phyloP scores from a whole-genome alignment of 1,139 yeast genomes.

The Yamadazyma mexicana region DNA sequence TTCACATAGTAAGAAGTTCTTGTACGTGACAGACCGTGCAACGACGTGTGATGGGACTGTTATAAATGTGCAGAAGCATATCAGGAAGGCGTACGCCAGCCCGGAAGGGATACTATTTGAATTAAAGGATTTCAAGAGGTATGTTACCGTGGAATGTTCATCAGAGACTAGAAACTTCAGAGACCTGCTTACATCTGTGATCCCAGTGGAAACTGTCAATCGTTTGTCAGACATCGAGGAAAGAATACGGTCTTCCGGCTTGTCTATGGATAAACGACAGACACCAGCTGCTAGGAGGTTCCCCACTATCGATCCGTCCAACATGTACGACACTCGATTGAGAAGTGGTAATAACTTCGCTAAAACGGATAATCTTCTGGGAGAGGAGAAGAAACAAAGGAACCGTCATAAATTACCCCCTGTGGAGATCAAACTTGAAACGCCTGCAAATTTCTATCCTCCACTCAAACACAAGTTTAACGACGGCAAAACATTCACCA shows the following conservation, averaged over 20 bases:
- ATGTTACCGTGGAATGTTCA: neutral
- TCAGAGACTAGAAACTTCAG: neutral
- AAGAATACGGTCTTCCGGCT: neutral
- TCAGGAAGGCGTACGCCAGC: neutral
- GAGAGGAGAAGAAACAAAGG: no score
- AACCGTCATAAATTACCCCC: no score
- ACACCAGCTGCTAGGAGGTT: neutral
- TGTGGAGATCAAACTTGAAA: constrained; percentile 4
- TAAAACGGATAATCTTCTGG: no score
- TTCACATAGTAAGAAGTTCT: neutral
- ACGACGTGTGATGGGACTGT: neutral
- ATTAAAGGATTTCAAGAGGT: neutral
- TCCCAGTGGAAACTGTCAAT: neutral
- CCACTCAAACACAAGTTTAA: constrained; percentile 49
- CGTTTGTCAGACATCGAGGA: neutral
- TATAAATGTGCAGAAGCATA: neutral
- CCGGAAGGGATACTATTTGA: neutral
- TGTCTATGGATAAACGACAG: neutral
- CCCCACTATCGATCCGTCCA: neutral
- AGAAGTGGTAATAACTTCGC: neutral
- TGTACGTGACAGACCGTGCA: constrained; percentile 3
- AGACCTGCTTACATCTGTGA: neutral
- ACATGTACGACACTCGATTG: neutral
- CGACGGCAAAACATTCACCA: constrained; percentile 48
- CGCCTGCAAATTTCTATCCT: constrained; percentile 46